Percentiles rank a stretch among this genome's conserved stretches.
phyloP scores from a whole-genome alignment of 1,284 basidiomycete species.

The Blastosporella zonata region DNA sequence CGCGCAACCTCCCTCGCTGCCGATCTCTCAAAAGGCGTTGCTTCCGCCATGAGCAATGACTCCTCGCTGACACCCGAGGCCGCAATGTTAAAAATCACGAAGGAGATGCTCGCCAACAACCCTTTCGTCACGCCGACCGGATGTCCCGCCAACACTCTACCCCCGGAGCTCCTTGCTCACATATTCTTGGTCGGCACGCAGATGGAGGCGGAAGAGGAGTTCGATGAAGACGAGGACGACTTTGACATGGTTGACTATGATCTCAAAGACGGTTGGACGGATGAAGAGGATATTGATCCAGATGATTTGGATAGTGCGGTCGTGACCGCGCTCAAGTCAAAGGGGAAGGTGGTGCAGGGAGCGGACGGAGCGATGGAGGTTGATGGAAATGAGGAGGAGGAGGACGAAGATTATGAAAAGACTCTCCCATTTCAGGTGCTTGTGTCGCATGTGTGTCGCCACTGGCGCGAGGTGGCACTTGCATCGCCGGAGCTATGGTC shows the following conservation, averaged over 20 bases:
- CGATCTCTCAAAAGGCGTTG: conserved; percentile 23
- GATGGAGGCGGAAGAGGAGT: conserved; percentile 33
- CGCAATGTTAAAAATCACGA: conserved; percentile 31
- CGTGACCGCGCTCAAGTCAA: conserved; percentile 22
- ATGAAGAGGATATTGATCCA: conserved; percentile 34
- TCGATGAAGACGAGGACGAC: conserved; percentile 20
- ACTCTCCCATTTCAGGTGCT: conserved; percentile 34
- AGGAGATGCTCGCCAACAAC: conserved; percentile 38
- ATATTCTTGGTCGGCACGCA: conserved; percentile 52
- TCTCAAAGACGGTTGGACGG: conserved; percentile 22
- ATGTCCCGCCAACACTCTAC: conserved; percentile 54
- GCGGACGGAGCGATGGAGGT: conserved; percentile 13
- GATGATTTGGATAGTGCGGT: conserved; percentile 14
- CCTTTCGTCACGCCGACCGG: conserved; percentile 47
- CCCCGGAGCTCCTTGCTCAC: conserved; percentile 54
- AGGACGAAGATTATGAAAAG: conserved; percentile 21
- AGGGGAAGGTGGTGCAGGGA: conserved; percentile 6
- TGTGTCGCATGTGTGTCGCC: conserved; percentile 38
- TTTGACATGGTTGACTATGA: conserved; percentile 18
- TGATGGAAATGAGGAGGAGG: conserved; percentile 22
- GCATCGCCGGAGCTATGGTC: conserved; percentile 36
- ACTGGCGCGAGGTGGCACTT: conserved; percentile 36
- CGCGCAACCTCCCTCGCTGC: conserved; percentile 6
- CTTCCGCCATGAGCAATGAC: conserved; percentile 25
- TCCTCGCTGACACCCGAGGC: conserved; percentile 25